phyloP scores from a whole-genome alignment of 164 flowering plant species.

The Amborella trichopoda region DNA sequence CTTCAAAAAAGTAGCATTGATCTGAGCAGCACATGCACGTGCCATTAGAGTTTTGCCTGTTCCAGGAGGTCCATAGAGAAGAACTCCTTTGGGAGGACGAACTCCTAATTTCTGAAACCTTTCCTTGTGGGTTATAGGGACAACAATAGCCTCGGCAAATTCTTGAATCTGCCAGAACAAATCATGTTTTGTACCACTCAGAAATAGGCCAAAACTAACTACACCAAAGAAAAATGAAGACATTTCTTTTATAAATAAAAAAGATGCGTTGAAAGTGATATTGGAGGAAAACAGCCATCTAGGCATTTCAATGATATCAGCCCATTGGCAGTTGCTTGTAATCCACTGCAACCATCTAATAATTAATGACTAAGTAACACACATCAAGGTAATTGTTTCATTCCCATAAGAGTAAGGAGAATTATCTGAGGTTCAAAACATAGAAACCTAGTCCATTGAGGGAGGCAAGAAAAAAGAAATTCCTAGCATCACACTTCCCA shows the following conservation, averaged over 20 bases:
- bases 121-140: conserved; percentile 87
- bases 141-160: conserved; percentile 73
- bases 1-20: conserved; percentile 76
- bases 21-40: conserved; percentile 83
- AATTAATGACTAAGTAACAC: too few species aligned
- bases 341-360: too few species aligned
- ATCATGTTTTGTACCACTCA: neutral
- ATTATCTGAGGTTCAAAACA: too few species aligned
- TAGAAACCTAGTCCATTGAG: too few species aligned
- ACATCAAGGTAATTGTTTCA: too few species aligned
- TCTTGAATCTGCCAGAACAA: conserved; percentile 53
- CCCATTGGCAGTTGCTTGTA: too few species aligned
- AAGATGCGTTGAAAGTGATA: neutral
- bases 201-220: neutral
- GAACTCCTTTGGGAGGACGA: conserved; percentile 82
- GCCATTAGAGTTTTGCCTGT: conserved; percentile 85
- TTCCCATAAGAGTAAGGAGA: too few species aligned
- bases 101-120: conserved; percentile 64
- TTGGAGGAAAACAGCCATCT: neutral
- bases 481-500: too few species aligned
- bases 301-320: too few species aligned
- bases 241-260: neutral
- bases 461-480: too few species aligned
- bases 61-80: conserved; percentile 79
- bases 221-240: neutral